Percentiles rank a stretch among this genome's conserved stretches.
phyloP scores from a whole-genome alignment of 208 protist genomes.

The Porcisia hertigi region DNA sequence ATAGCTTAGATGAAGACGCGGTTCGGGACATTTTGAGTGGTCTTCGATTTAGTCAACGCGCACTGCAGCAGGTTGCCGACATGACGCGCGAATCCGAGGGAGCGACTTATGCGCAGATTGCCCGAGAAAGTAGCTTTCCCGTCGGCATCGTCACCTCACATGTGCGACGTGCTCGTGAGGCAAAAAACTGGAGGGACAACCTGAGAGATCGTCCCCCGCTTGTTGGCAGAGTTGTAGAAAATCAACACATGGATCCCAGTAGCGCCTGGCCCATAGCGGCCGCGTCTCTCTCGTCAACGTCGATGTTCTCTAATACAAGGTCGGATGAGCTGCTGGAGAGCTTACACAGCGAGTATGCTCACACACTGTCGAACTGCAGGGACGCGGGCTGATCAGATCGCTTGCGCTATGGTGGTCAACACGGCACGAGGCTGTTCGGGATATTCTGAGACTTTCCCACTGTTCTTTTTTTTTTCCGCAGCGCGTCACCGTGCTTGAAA shows the following conservation, averaged over 20 bases:
- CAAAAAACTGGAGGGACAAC: neutral
- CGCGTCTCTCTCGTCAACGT: neutral
- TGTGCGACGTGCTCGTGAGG: slow-evolving; percentile 16
- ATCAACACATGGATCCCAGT: neutral
- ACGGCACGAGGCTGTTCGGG: slow-evolving; percentile 6
- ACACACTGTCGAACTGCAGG: neutral
- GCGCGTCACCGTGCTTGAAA: neutral
- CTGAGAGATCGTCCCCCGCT: neutral
- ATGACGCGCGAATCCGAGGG: slow-evolving; percentile 20
- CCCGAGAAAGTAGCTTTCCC: slow-evolving; percentile 22
- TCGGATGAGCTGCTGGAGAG: slow-evolving; percentile 19
- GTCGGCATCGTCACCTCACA: slow-evolving; percentile 18
- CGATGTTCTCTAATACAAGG: neutral
- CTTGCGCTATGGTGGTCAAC: neutral
- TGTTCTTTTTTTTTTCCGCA: too few species aligned
- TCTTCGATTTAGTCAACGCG: slow-evolving; percentile 46
- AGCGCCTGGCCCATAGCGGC: neutral
- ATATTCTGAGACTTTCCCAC: slow-evolving; percentile 2
- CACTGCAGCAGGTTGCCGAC: slow-evolving; percentile 38
- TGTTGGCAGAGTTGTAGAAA: slow-evolving; percentile 8
- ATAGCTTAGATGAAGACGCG: slow-evolving; percentile 37
- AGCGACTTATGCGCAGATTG: slow-evolving; percentile 11
- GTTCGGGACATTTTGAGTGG: slow-evolving; percentile 57
- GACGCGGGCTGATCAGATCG: neutral
- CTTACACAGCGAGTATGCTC: slow-evolving; percentile 3